A percentile compares a stretch with the other conserved stretches of the same genome.
phyloP scores from a whole-genome alignment of 768 basidiomycete genomes.

The Amanita thiersii region DNA sequence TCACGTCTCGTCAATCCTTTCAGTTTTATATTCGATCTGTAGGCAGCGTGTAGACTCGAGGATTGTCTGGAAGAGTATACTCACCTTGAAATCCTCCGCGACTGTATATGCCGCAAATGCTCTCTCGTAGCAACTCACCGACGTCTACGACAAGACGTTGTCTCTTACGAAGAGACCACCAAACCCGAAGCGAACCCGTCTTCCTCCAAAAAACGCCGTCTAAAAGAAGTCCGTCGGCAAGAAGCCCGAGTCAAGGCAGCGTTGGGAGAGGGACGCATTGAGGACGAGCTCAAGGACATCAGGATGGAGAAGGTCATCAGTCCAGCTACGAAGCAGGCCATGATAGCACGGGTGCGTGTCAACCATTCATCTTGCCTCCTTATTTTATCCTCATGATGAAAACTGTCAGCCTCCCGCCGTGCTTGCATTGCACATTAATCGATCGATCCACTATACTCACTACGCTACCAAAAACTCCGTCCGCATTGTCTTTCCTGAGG shows the following conservation, averaged over 20 bases:
- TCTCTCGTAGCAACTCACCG: slow-evolving; percentile 72
- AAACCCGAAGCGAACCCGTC: slow-evolving; percentile 38
- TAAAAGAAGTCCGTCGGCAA: slow-evolving; percentile 63
- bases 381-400: neutral
- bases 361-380: slow-evolving; percentile 3
- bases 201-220: slow-evolving; percentile 65
- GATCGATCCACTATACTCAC: slow-evolving; percentile 71
- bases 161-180: slow-evolving; percentile 41
- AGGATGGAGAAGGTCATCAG: slow-evolving; percentile 72
- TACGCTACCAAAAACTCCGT: slow-evolving; percentile 85
- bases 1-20: slow-evolving; percentile 4
- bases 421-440: slow-evolving; percentile 84
- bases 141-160: slow-evolving; percentile 54
- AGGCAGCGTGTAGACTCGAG: slow-evolving; percentile 66
- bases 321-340: slow-evolving; percentile 81
- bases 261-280: slow-evolving; percentile 67
- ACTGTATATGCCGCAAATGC: slow-evolving; percentile 90
- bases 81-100: slow-evolving; percentile 77
- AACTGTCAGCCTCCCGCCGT: slow-evolving; percentile 70
- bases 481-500: slow-evolving; percentile 73
- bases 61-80: slow-evolving; percentile 88
- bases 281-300: slow-evolving; percentile 78
- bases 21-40: slow-evolving; percentile 6
- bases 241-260: slow-evolving; percentile 52
- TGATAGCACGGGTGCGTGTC: slow-evolving; percentile 73